These are phyloP conservation scores for Pneumocystis sp. DNA, from an alignment of 1,139 yeast genomes.

Conservation along the genomic window DNA sequence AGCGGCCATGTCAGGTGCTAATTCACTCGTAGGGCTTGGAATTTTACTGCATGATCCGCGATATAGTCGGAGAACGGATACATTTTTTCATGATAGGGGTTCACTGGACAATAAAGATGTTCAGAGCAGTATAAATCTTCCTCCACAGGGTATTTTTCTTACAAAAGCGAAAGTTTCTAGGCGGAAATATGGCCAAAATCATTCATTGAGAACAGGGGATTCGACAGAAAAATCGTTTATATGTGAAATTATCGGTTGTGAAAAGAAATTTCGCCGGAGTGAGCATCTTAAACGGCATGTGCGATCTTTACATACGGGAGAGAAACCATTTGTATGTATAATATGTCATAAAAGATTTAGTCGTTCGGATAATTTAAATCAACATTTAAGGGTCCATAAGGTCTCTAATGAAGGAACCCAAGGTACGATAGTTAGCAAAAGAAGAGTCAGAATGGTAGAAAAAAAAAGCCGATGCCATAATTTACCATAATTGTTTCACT, in stretches of 20 bases:
- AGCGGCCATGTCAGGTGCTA: not conserved
- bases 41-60: not conserved
- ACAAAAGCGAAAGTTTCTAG: not conserved
- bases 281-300: conserved; percentile 69
- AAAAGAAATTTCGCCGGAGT: conserved; percentile 43
- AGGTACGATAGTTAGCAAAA: not conserved
- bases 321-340: conserved; percentile 59
- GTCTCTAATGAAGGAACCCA: not conserved
- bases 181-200: not conserved
- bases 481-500: not conserved
- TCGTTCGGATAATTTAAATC: conserved; percentile 59
- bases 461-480: not conserved
- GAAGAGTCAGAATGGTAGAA: not conserved
- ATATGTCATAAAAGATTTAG: conserved; percentile 60
- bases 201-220: not conserved
- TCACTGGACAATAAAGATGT: not conserved
- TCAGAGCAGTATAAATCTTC: not conserved
- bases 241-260: conserved; percentile 4
- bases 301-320: conserved; percentile 52
- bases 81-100: not conserved
- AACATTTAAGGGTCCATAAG: conserved; percentile 30
- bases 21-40: not conserved
- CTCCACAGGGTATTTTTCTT: not conserved
- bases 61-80: not conserved
- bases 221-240: not conserved